A percentile compares a stretch with the other conserved stretches of the same genome.
These are phyloP conservation scores for Orbilia javanica DNA, from an alignment of 2,329 filamentous ascomycete genomes.

Conservation along the genomic window DNA sequence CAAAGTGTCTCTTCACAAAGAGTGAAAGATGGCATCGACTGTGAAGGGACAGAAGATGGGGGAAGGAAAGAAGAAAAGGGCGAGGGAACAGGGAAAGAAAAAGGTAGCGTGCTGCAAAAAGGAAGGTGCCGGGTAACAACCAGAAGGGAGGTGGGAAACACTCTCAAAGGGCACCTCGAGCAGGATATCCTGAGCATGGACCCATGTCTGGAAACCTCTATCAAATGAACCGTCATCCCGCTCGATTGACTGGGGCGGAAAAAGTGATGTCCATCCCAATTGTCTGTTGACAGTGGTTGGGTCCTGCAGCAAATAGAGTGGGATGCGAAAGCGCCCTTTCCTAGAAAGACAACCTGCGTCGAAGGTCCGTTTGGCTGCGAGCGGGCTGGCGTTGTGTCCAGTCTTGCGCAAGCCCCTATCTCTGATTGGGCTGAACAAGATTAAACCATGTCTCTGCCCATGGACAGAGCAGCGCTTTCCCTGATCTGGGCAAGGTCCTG, in stretches of 20 bases:
- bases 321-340: slow-evolving; percentile 42
- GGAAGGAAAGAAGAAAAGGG: slow-evolving; percentile 29
- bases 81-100: slow-evolving; percentile 51
- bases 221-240: slow-evolving; percentile 59
- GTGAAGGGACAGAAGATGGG: slow-evolving; percentile 41
- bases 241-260: slow-evolving; percentile 49
- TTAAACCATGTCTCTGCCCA: slow-evolving; percentile 46
- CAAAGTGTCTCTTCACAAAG: slow-evolving; percentile 48
- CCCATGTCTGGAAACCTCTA: slow-evolving; percentile 51
- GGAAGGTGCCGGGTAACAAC: slow-evolving; percentile 44
- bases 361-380: slow-evolving; percentile 28
- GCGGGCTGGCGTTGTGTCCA: slow-evolving; percentile 37
- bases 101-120: slow-evolving; percentile 44
- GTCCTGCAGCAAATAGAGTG: slow-evolving; percentile 52
- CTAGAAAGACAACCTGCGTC: slow-evolving; percentile 22
- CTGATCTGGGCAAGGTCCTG: slow-evolving; percentile 53
- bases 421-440: slow-evolving; percentile 54
- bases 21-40: slow-evolving; percentile 54
- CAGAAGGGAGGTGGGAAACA: slow-evolving; percentile 46
- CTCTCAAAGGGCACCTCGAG: slow-evolving; percentile 39
- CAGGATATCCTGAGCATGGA: slow-evolving; percentile 43
- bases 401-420: slow-evolving; percentile 55
- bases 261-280: slow-evolving; percentile 49
- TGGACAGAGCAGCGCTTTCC: slow-evolving; percentile 41
- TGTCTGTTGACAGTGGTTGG: slow-evolving; percentile 49